Percentiles rank a stretch among this genome's conserved stretches.
phyloP scores from a whole-genome alignment of 2,329 filamentous ascomycete genomes.

The Trichoderma afroharzianum region DNA sequence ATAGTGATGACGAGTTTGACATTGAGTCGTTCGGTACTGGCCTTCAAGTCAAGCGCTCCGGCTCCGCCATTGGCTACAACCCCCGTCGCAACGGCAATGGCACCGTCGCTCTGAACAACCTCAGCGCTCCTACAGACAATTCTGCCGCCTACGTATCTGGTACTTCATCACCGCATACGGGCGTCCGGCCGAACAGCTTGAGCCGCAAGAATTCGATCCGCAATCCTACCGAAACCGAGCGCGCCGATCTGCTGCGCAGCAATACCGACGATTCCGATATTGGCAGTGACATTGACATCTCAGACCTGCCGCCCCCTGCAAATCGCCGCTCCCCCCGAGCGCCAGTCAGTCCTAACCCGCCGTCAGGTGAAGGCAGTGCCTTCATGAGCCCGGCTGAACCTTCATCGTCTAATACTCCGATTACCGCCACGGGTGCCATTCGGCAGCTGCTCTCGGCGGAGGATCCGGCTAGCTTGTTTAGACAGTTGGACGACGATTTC shows the following conservation, averaged over 20 bases:
- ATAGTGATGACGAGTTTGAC: conserved; percentile 98
- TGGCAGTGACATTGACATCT: conserved; percentile 62
- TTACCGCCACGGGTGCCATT: conserved; percentile 74
- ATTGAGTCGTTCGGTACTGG: conserved; percentile 74
- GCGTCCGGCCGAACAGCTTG: conserved; percentile 43
- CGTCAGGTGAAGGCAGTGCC: conserved; percentile 28
- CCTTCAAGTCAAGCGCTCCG: conserved; percentile 76
- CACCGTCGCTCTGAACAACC: conserved; percentile 54
- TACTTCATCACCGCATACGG: conserved; percentile 46
- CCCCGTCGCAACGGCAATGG: conserved; percentile 64
- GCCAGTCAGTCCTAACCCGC: conserved; percentile 25
- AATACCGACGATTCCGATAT: conserved; percentile 56
- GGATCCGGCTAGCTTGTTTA: conserved; percentile 86
- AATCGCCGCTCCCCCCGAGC: conserved; percentile 38
- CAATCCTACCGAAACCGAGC: conserved; percentile 48
- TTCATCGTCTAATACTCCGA: conserved; percentile 35
- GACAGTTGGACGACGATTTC: conserved; percentile 90
- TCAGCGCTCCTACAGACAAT: conserved; percentile 37
- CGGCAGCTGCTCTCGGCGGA: conserved; percentile 78
- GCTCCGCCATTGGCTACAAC: conserved; percentile 71
- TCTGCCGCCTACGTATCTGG: conserved; percentile 52
- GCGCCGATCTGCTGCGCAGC: conserved; percentile 52
- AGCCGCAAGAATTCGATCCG: conserved; percentile 51
- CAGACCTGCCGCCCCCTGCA: conserved; percentile 62
- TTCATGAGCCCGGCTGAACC: conserved; percentile 32